These are phyloP conservation scores for Acephala macrosclerotiorum DNA, from an alignment of 2,329 filamentous ascomycete species.

Conservation along the genomic window DNA sequence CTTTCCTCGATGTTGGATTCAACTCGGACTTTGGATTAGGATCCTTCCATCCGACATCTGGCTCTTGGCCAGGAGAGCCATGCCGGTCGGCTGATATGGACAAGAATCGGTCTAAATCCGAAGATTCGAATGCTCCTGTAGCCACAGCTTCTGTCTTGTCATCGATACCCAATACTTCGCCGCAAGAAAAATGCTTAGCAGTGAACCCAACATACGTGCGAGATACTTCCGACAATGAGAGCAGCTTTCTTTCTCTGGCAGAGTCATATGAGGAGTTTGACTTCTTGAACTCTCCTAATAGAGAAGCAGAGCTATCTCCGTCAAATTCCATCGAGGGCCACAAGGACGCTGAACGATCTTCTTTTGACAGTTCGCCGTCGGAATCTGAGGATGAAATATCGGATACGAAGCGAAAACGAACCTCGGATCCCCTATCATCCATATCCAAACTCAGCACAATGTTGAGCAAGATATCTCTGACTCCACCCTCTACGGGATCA, in stretches of 20 bases:
- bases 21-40: not conserved
- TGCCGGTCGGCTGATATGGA: too few relatives aligned
- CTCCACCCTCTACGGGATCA: not conserved
- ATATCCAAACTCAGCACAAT: slow-evolving; percentile 8
- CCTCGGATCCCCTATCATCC: not conserved
- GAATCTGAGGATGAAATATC: not conserved
- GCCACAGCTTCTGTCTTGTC: not conserved
- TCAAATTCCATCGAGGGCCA: not conserved
- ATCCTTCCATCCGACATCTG: not conserved
- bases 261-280: not conserved
- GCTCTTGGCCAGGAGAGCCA: too few relatives aligned
- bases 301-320: not conserved
- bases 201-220: not conserved
- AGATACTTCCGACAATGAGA: not conserved
- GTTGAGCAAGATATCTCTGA: slow-evolving; percentile 15
- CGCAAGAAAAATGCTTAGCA: not conserved
- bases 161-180: not conserved
- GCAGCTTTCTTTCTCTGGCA: not conserved
- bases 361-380: not conserved
- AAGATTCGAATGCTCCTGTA: not conserved
- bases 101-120: too few relatives aligned
- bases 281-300: not conserved
- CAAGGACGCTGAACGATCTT: not conserved
- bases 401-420: not conserved
- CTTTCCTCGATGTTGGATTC: not conserved